Evolutionary conservation across 2,329 filamentous ascomycete species (phyloP).

Genomic region (Metarhizium rileyi): DNA sequence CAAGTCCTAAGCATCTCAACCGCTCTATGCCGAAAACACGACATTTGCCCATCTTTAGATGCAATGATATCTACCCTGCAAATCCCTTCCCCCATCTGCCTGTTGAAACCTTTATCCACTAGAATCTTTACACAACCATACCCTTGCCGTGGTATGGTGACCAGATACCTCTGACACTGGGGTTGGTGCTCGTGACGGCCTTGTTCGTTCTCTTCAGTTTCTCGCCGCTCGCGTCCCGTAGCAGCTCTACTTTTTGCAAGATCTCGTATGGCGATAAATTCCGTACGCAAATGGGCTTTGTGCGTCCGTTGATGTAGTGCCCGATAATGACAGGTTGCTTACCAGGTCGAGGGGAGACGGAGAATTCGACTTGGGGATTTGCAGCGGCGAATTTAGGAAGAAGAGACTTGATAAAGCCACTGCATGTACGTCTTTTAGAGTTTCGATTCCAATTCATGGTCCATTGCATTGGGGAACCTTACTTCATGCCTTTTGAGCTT

Average conservation of each 20-base stretch:
- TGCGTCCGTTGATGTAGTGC: constrained; percentile 83
- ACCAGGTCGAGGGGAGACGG: constrained; percentile 78
- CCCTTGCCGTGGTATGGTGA: constrained; percentile 58
- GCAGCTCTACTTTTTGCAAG: constrained; percentile 63
- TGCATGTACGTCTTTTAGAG: constrained; percentile 24
- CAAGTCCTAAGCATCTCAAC: constrained; percentile 14
- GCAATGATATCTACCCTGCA: constrained; percentile 19
- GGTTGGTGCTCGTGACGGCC: constrained; percentile 53
- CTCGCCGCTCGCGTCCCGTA: constrained; percentile 67
- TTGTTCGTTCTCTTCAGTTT: constrained; percentile 57
- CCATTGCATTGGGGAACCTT: constrained; percentile 19
- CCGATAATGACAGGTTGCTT: constrained; percentile 84
- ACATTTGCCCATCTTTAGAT: constrained; percentile 12
- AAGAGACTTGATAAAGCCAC: constrained; percentile 69
- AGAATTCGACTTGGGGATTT: constrained; percentile 86
- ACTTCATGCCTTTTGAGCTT: constrained; percentile 94
- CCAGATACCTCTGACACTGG: constrained; percentile 61
- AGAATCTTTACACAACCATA: constrained; percentile 35
- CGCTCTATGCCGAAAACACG: constrained; percentile 17
- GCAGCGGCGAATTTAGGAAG: constrained; percentile 68
- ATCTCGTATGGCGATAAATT: constrained; percentile 78
- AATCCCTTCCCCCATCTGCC: neutral
- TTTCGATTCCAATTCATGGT: neutral
- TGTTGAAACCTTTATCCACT: constrained; percentile 1
- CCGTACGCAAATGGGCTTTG: constrained; percentile 79